phyloP scores from a whole-genome alignment of 805 yeast genomes.

The Nakazawaea ishiwadae region DNA sequence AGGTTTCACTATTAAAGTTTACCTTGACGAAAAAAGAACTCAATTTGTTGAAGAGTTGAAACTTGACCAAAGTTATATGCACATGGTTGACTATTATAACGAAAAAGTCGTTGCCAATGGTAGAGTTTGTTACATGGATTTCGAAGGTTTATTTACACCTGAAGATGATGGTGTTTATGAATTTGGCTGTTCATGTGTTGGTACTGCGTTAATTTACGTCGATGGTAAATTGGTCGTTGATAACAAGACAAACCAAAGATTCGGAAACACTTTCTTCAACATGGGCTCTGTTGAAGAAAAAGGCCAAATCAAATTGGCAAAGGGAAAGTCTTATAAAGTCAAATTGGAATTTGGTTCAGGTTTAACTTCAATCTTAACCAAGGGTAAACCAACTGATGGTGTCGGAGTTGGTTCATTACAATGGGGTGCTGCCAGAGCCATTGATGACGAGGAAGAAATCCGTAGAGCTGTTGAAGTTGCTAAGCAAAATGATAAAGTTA shows the following conservation, averaged over 20 bases:
- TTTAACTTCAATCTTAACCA: conserved; percentile 31
- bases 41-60: conserved; percentile 22
- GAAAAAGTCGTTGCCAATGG: conserved; percentile 13
- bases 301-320: conserved; percentile 23
- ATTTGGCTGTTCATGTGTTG: conserved; percentile 47
- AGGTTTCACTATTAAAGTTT: conserved; percentile 11
- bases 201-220: conserved; percentile 50
- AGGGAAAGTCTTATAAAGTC: conserved; percentile 31
- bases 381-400: conserved; percentile 36
- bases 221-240: conserved; percentile 51
- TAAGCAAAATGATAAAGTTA: conserved; percentile 38
- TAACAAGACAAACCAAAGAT: conserved; percentile 45
- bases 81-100: conserved; percentile 21
- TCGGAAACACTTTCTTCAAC: conserved; percentile 50
- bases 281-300: conserved; percentile 35
- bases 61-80: conserved; percentile 15
- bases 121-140: conserved; percentile 35
- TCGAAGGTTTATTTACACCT: conserved; percentile 41
- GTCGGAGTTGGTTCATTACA: conserved; percentile 14
- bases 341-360: conserved; percentile 37
- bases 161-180: conserved; percentile 44
- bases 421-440: conserved; percentile 26
- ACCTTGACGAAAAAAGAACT: conserved; percentile 19
- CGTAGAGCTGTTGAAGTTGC: conserved; percentile 43
- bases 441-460: conserved; percentile 25